These are phyloP conservation scores for Fusarium austroafricanum DNA, from an alignment of 2,329 filamentous ascomycete genomes.

Conservation along the genomic window DNA sequence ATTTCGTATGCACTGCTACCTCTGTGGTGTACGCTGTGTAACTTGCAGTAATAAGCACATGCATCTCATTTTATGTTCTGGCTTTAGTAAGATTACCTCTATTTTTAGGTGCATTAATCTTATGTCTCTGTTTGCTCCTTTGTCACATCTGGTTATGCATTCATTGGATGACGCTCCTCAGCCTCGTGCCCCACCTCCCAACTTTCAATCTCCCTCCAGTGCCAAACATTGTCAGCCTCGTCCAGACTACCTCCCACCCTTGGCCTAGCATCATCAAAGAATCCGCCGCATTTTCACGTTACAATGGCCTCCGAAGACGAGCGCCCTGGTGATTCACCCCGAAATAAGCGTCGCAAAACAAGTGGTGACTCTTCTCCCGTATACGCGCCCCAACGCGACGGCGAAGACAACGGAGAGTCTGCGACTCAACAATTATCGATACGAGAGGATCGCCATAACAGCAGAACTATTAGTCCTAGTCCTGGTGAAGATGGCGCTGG, in stretches of 20 bases:
- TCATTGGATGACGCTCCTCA: slow-evolving; percentile 25
- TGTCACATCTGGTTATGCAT: slow-evolving; percentile 8
- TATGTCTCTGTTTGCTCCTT: slow-evolving; percentile 1
- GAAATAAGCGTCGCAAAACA: slow-evolving; percentile 51
- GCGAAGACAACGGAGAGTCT: slow-evolving; percentile 16
- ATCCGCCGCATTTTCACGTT: neutral
- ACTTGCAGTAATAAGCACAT: neutral
- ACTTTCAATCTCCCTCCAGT: slow-evolving; percentile 10
- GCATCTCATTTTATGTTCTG: slow-evolving; percentile 13
- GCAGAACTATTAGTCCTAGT: slow-evolving; percentile 43
- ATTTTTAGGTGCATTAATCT: slow-evolving; percentile 28
- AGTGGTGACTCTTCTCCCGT: slow-evolving; percentile 45
- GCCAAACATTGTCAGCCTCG: slow-evolving; percentile 36
- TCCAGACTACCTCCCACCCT: slow-evolving; percentile 28
- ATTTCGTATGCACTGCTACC: slow-evolving; percentile 18
- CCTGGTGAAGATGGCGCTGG: slow-evolving; percentile 38
- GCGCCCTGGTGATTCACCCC: slow-evolving; percentile 41
- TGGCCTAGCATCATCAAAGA: slow-evolving; percentile 19
- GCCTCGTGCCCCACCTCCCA: slow-evolving; percentile 32
- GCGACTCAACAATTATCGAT: slow-evolving; percentile 35
- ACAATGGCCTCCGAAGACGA: slow-evolving; percentile 49
- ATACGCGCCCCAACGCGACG: slow-evolving; percentile 42
- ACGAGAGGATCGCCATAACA: slow-evolving; percentile 34
- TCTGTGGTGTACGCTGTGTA: neutral
- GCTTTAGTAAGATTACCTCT: slow-evolving; percentile 11